phyloP scores from a whole-genome alignment of 2,329 filamentous ascomycete genomes.

The Pseudogymnoascus sp. region DNA sequence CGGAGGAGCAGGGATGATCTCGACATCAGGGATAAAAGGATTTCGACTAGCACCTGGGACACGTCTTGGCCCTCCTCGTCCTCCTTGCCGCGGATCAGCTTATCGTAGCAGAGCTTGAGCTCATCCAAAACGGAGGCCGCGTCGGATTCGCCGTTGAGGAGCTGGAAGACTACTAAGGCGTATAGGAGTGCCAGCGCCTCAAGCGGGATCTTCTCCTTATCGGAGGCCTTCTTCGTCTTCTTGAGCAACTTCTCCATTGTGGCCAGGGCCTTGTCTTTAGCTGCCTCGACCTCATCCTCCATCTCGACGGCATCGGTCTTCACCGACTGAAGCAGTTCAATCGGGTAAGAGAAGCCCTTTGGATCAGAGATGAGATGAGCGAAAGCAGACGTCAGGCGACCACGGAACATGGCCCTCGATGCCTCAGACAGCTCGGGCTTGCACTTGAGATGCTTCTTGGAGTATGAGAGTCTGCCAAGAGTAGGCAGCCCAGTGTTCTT shows the following conservation, averaged over 20 bases:
- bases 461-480: constrained; percentile 48
- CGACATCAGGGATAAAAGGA: constrained; percentile 81
- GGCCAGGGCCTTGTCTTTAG: constrained; percentile 43
- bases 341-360: constrained; percentile 40
- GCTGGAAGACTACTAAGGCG: constrained; percentile 73
- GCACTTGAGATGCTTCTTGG: constrained; percentile 35
- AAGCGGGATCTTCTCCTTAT: constrained; percentile 26
- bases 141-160: constrained; percentile 84
- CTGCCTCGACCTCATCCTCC: constrained; percentile 45
- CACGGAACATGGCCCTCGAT: constrained; percentile 46
- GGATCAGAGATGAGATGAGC: constrained; percentile 47
- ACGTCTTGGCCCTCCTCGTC: constrained; percentile 43
- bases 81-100: constrained; percentile 43
- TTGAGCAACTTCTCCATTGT: constrained; percentile 46
- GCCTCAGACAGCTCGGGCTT: constrained; percentile 42
- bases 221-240: constrained; percentile 28
- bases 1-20: constrained; percentile 77
- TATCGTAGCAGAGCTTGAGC: constrained; percentile 65
- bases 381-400: constrained; percentile 48
- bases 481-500: constrained; percentile 21
- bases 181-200: constrained; percentile 73
- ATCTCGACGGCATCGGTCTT: constrained; percentile 38
- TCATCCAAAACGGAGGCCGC: constrained; percentile 75
- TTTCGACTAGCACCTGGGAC: constrained; percentile 72
- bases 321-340: constrained; percentile 22